Percentiles rank a stretch among this genome's conserved stretches.
phyloP scores from a whole-genome alignment of 805 yeast genomes.

The Candida anglica region DNA sequence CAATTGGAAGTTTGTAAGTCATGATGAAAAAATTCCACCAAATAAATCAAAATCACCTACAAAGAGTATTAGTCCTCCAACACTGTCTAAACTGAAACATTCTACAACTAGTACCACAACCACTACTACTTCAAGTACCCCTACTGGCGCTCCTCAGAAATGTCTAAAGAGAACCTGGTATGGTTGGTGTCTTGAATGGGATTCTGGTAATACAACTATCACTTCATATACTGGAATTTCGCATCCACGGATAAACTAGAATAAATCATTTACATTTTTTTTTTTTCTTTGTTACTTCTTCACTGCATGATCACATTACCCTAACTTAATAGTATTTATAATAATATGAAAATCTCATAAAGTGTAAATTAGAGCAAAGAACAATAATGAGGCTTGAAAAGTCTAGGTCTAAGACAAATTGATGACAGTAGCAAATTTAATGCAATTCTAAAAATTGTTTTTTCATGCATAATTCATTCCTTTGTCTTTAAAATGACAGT shows the following conservation, averaged over 20 bases:
- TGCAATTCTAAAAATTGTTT: not conserved
- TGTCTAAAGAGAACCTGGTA: constrained; percentile 63
- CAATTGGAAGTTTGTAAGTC: constrained; percentile 76
- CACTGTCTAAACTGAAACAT: not conserved
- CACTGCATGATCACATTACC: too few relatives aligned
- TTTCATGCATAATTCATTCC: too few relatives aligned
- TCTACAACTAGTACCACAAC: constrained; percentile 3
- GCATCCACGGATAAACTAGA: not conserved
- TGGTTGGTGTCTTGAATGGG: constrained; percentile 57
- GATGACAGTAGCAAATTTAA: constrained; percentile 6
- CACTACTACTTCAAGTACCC: constrained; percentile 6
- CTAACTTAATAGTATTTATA: too few relatives aligned
- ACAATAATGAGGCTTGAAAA: constrained; percentile 4
- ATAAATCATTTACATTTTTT: not conserved
- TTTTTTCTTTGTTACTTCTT: not conserved
- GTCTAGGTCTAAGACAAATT: too few relatives aligned
- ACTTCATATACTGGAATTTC: not conserved
- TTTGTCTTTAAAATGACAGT: too few relatives aligned
- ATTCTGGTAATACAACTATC: constrained; percentile 16
- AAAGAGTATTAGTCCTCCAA: constrained; percentile 11
- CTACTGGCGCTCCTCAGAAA: constrained; percentile 28
- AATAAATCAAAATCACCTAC: constrained; percentile 13
- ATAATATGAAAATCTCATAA: not conserved
- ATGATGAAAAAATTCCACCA: constrained; percentile 26
- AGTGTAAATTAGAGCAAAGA: not conserved